These are phyloP conservation scores for Selaginella tamariscina DNA, from an alignment of 75 land plant species.

Conservation along the genomic window DNA sequence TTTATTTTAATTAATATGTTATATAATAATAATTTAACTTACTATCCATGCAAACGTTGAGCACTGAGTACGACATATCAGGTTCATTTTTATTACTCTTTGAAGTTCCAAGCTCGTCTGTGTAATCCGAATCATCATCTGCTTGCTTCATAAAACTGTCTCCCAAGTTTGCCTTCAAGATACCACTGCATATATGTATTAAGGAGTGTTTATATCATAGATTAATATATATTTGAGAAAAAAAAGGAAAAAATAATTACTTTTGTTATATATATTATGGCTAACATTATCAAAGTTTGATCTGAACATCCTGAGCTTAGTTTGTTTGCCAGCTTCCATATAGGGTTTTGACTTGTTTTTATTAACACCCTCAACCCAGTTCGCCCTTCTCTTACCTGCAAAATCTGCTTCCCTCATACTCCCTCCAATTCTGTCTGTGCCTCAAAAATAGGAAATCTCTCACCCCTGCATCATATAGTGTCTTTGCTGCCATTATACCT, in stretches of 20 bases:
- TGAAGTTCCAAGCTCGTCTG: background rate
- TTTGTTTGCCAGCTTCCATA: constrained; percentile 38
- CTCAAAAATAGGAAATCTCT: constrained; percentile 50
- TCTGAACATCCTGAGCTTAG: constrained; percentile 30
- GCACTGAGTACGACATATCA: background rate
- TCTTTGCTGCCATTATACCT: constrained; percentile 61
- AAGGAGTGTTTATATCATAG: no score
- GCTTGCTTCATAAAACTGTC: no score
- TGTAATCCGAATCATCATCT: background rate
- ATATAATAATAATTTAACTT: background rate
- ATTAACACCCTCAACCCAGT: constrained; percentile 71
- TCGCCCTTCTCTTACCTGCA: constrained; percentile 46
- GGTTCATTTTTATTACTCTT: background rate
- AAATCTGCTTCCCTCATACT: constrained; percentile 38
- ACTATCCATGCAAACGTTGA: background rate
- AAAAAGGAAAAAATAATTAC: no score
- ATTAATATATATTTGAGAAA: no score
- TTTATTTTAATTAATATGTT: no score
- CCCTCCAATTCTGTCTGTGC: constrained; percentile 51
- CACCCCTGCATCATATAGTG: constrained; percentile 43
- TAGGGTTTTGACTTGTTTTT: constrained; percentile 50
- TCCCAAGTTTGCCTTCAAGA: no score
- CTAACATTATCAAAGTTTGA: constrained; percentile 46
- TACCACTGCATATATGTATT: no score
- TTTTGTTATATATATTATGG: constrained; percentile 44